These are phyloP conservation scores for Aspergillus proliferans DNA, from an alignment of 2,329 filamentous ascomycete species.

Conservation along the genomic window DNA sequence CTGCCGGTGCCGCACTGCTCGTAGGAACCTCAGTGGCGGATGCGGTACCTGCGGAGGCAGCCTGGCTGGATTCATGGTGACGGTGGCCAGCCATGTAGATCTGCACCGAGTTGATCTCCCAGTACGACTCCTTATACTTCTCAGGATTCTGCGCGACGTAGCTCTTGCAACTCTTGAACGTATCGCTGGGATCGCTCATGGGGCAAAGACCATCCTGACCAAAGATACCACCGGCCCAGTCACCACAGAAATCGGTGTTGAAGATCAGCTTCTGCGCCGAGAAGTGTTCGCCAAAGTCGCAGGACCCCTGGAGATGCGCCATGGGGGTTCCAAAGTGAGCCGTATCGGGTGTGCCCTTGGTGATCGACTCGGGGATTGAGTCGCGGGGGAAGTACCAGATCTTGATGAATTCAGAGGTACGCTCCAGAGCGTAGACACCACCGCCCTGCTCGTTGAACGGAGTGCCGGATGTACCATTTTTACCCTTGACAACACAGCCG, in stretches of 20 bases:
- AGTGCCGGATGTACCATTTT: slow-evolving; percentile 43
- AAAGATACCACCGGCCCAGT: slow-evolving; percentile 48
- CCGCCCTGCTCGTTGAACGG: slow-evolving; percentile 48
- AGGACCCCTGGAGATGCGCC: slow-evolving; percentile 39
- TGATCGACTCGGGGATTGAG: slow-evolving; percentile 42
- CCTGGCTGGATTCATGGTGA: neutral
- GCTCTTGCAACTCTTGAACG: slow-evolving; percentile 62
- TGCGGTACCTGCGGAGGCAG: neutral
- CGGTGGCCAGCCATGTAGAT: slow-evolving; percentile 46
- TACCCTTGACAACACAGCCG: slow-evolving; percentile 38
- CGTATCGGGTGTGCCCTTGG: slow-evolving; percentile 38
- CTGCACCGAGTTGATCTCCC: slow-evolving; percentile 67
- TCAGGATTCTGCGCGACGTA: slow-evolving; percentile 66
- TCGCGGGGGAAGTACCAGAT: slow-evolving; percentile 49
- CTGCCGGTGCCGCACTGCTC: neutral
- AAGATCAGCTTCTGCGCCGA: slow-evolving; percentile 40
- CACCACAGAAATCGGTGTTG: slow-evolving; percentile 51
- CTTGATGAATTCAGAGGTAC: slow-evolving; percentile 41
- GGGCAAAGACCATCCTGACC: slow-evolving; percentile 44
- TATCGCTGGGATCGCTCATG: slow-evolving; percentile 53
- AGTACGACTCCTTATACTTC: slow-evolving; percentile 68
- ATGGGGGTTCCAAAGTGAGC: slow-evolving; percentile 42
- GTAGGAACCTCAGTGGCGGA: neutral
- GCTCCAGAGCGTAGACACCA: slow-evolving; percentile 46
- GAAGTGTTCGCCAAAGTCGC: slow-evolving; percentile 38